A percentile compares a stretch with the other conserved stretches of the same genome.
These are phyloP conservation scores for Pichia eremophila DNA, from an alignment of 805 yeast species.

Conservation along the genomic window DNA sequence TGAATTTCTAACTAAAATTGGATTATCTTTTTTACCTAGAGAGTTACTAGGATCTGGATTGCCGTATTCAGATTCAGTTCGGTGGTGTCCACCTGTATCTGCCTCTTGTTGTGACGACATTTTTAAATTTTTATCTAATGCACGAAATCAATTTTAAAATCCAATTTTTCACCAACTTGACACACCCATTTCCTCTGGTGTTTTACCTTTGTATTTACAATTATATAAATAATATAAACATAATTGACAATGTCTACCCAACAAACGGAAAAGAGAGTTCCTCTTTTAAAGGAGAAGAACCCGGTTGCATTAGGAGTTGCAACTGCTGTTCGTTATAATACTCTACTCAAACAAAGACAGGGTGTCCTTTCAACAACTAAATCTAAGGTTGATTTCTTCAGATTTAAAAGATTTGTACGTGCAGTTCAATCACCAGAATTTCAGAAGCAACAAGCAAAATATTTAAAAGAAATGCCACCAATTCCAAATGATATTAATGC, in stretches of 20 bases:
- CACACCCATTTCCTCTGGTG: too few species aligned
- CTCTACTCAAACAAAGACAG: constrained; percentile 65
- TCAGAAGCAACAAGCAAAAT: constrained; percentile 25
- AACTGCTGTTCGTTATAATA: constrained; percentile 54
- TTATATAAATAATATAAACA: too few species aligned
- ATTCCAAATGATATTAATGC: constrained; percentile 34
- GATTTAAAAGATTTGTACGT: constrained; percentile 74
- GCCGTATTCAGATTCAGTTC: too few species aligned
- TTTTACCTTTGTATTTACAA: too few species aligned
- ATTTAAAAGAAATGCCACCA: constrained; percentile 30
- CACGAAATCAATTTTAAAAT: too few species aligned
- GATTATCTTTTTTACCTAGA: too few species aligned
- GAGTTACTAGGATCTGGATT: too few species aligned
- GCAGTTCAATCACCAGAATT: constrained; percentile 72
- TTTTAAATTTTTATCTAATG: too few species aligned
- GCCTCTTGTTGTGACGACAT: too few species aligned
- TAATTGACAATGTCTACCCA: neutral
- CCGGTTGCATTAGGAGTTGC: constrained; percentile 67
- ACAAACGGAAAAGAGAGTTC: constrained; percentile 14
- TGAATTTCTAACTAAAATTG: too few species aligned
- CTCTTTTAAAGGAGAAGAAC: constrained; percentile 23
- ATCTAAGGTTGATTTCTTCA: constrained; percentile 70
- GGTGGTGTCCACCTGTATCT: too few species aligned
- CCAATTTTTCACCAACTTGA: too few species aligned
- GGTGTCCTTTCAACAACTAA: constrained; percentile 57